These are phyloP conservation scores for Ceratocystis diversiconidia DNA, from an alignment of 2,329 filamentous ascomycete species.

Conservation along the genomic window DNA sequence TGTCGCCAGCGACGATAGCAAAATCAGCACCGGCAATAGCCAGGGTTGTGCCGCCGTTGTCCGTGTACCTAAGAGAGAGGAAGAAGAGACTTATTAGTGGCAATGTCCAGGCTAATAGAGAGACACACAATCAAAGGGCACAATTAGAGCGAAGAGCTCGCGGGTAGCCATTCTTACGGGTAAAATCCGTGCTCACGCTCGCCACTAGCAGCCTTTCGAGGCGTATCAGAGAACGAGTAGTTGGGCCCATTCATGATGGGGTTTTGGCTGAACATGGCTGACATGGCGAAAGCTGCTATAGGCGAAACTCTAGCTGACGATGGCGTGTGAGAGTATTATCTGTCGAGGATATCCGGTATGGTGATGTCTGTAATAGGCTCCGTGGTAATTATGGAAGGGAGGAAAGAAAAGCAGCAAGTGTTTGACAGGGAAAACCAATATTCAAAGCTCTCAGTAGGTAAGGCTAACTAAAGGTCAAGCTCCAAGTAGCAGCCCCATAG, in stretches of 20 bases:
- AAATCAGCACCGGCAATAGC: slow-evolving; percentile 91
- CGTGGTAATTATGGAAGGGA: not conserved
- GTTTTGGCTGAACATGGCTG: slow-evolving; percentile 57
- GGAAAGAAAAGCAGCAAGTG: not conserved
- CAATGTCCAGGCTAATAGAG: not conserved
- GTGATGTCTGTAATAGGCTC: not conserved
- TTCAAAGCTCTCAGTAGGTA: slow-evolving; percentile 10
- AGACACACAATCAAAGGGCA: not conserved
- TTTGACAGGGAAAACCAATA: not conserved
- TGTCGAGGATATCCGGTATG: not conserved
- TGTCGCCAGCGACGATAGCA: slow-evolving; percentile 93
- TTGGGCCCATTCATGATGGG: slow-evolving; percentile 53
- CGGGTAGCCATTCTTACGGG: slow-evolving; percentile 46
- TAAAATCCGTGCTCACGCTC: slow-evolving; percentile 69
- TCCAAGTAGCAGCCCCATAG: not conserved
- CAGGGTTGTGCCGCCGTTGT: slow-evolving; percentile 93
- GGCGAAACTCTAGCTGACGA: not conserved
- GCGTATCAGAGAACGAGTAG: slow-evolving; percentile 52
- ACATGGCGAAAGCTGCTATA: slow-evolving; percentile 30
- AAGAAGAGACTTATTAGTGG: slow-evolving; percentile 9
- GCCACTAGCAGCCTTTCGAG: slow-evolving; percentile 35
- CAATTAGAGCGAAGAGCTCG: not conserved
- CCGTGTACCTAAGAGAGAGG: slow-evolving; percentile 57
- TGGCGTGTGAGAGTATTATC: not conserved
- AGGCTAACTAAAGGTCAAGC: not conserved